phyloP scores from a whole-genome alignment of 805 yeast species.

The Zygosaccharomyces gambellarensis region DNA sequence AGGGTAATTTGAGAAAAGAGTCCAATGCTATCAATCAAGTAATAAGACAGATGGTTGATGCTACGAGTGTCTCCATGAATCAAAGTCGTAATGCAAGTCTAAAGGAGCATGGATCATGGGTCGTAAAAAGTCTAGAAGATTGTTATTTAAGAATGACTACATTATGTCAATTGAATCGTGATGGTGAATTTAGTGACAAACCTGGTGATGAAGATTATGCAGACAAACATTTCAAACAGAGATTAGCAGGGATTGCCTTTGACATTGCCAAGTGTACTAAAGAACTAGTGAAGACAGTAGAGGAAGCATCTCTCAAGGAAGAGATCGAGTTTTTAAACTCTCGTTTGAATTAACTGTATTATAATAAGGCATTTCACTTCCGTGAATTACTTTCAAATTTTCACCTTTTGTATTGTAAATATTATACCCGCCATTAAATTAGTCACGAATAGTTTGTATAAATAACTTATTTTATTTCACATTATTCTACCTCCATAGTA shows the following conservation, averaged over 20 bases:
- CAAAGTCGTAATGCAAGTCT: slow-evolving; percentile 81
- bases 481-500: no score
- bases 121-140: slow-evolving; percentile 78
- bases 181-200: slow-evolving; percentile 31
- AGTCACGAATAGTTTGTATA: not conserved
- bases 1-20: slow-evolving; percentile 65
- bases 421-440: not conserved
- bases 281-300: slow-evolving; percentile 92
- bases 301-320: slow-evolving; percentile 84
- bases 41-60: slow-evolving; percentile 82
- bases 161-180: slow-evolving; percentile 46
- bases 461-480: not conserved
- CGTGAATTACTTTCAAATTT: not conserved
- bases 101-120: slow-evolving; percentile 89
- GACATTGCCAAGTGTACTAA: slow-evolving; percentile 96
- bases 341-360: slow-evolving; percentile 36
- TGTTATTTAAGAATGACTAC: slow-evolving; percentile 78
- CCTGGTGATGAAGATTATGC: slow-evolving; percentile 60
- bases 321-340: slow-evolving; percentile 81
- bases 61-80: slow-evolving; percentile 81
- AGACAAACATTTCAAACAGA: slow-evolving; percentile 83
- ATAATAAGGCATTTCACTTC: not conserved
- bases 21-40: slow-evolving; percentile 74
- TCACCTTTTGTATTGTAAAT: slow-evolving; percentile 1
- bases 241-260: slow-evolving; percentile 92